Base-by-base conservation (phyloP, 140 eudicot species). In the Ambrosia hybrid region DNA sequence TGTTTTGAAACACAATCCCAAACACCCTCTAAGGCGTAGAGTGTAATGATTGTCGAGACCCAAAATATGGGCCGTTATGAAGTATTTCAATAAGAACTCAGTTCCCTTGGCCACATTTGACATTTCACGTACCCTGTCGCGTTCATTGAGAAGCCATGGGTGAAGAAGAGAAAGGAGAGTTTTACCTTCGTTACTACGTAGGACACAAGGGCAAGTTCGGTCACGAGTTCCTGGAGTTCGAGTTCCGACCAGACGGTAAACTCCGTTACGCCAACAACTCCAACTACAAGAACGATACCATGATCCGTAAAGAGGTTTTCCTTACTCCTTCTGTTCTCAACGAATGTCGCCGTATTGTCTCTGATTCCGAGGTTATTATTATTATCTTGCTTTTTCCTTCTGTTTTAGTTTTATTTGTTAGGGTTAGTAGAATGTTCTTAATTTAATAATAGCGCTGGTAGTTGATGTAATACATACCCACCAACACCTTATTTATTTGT, bases 261-360 rank as follows among this genome's bases (percentile, higher is more conserved):
- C 96, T 91, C 78, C 90, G 96, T 0, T 91, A 91, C 49, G 97
- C 97, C 61, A 91, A 91, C 84, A 91, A 91, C 84, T 91, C 97
- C 51, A 91, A 91, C 76, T 91, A 88, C 82, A 86, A 91, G 73
- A 91, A 86, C 83, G 96, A 91, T 78, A 88, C 93, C 8, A 91
- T 88, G 91, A 91, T 88, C 64, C 96, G 93, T 60, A 91, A 88
- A 64, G 97, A 91, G 82, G 83, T 91, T 8, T 91, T 88, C 75
- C 85, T 91, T 70, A 88, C 97, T 53, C 90, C 97, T 56, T 81
- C 96, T 3, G 96, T 82, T 39, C 88, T 91, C 81, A 87, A 89
- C 63, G 97, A 91, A 74, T 88, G 92, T 48, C 96, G 97, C 78
- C 95, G 95, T 66, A 91, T 91, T 58, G 89, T 91, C 69, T 56